A percentile compares a stretch with the other conserved stretches of the same genome.
Conservation (phyloP, 345 rosid species). For the Trapa bicornis region DNA sequence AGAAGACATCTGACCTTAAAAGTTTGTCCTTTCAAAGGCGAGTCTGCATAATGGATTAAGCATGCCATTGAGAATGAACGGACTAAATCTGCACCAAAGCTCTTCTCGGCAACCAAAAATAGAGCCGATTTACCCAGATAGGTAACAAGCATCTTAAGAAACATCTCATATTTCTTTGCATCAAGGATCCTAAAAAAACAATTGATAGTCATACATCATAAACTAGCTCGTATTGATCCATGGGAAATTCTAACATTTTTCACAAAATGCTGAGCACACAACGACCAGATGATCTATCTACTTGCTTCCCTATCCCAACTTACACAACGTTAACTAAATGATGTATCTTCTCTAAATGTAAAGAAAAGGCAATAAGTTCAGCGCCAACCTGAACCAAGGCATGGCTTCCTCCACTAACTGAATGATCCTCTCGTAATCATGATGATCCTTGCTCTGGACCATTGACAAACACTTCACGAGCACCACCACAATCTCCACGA, state of each 20-base stretch:
- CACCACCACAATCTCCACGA: slow-evolving; percentile 42
- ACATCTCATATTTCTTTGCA: slow-evolving; percentile 41
- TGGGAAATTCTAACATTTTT: neutral
- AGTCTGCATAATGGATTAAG: slow-evolving; percentile 37
- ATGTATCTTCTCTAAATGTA: neutral
- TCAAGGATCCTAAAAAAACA: slow-evolving; percentile 43
- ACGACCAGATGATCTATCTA: neutral
- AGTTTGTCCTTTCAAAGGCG: slow-evolving; percentile 46
- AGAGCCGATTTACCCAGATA: slow-evolving; percentile 39
- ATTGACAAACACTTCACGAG: slow-evolving; percentile 42
- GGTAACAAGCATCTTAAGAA: slow-evolving; percentile 36
- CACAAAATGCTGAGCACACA: neutral
- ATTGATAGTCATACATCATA: neutral
- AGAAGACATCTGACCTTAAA: slow-evolving; percentile 38
- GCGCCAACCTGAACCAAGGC: slow-evolving; percentile 56
- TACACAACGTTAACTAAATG: neutral
- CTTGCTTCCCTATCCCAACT: too few species aligned
- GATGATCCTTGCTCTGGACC: slow-evolving; percentile 26
- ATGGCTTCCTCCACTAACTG: slow-evolving; percentile 45
- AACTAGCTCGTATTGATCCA: neutral
- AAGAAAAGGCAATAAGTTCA: neutral
- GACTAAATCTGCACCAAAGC: slow-evolving; percentile 33
- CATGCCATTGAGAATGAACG: slow-evolving; percentile 27
- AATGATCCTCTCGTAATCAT: slow-evolving; percentile 28
- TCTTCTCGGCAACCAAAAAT: slow-evolving; percentile 41